Percentiles rank a stretch among this genome's conserved stretches.
Conservation (phyloP, 2,329 filamentous ascomycete genomes). For the Lachnellula willkommii region DNA sequence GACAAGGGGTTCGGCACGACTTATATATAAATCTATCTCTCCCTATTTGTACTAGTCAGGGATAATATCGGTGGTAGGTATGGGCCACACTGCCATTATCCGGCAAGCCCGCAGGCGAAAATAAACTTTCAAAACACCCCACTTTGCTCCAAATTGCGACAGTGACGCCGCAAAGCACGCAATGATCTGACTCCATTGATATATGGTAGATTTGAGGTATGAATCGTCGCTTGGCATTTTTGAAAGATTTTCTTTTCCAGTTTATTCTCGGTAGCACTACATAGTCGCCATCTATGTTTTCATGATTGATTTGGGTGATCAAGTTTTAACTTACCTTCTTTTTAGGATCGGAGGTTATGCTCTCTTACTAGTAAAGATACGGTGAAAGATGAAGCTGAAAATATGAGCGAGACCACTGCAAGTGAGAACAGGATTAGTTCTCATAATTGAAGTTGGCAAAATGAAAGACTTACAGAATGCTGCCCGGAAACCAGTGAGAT, state of each 20-base stretch:
- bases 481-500: conserved; percentile 6
- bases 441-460: neutral
- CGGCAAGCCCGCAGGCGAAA: neutral
- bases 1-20: too few relatives aligned
- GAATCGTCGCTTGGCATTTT: too few relatives aligned
- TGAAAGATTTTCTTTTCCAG: too few relatives aligned
- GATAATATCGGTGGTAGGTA: neutral
- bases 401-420: neutral
- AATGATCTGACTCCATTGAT: neutral
- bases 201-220: neutral
- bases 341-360: neutral
- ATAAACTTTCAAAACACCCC: neutral
- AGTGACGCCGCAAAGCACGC: neutral
- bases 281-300: too few relatives aligned
- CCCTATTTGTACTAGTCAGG: neutral
- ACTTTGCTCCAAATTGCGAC: neutral
- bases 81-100: neutral
- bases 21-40: too few relatives aligned
- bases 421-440: neutral
- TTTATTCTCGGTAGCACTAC: too few relatives aligned
- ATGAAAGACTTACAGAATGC: neutral
- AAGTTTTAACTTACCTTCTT: too few relatives aligned
- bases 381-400: neutral
- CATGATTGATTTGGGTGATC: too few relatives aligned
- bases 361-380: neutral